These are phyloP conservation scores for Tremellales sp. DNA, from an alignment of 1,284 basidiomycete genomes.

Conservation along the genomic window DNA sequence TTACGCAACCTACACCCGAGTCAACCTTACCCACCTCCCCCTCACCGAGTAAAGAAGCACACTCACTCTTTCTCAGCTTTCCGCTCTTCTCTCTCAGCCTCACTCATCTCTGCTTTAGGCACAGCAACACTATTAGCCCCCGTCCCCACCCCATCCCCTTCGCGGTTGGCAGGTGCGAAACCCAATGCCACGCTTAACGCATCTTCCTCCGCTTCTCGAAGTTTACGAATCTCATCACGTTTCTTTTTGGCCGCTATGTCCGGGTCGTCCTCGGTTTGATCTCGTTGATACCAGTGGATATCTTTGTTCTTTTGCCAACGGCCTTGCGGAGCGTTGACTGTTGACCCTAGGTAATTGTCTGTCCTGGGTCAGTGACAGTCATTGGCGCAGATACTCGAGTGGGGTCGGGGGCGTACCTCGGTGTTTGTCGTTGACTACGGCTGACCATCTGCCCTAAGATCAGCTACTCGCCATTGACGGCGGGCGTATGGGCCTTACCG, in stretches of 20 bases:
- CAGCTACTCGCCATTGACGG: slow-evolving; percentile 1
- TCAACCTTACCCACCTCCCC: no score
- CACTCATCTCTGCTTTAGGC: slow-evolving; percentile 26
- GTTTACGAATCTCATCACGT: slow-evolving; percentile 63
- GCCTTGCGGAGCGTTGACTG: slow-evolving; percentile 85
- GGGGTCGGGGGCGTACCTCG: slow-evolving; percentile 57
- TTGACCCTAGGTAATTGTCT: slow-evolving; percentile 85
- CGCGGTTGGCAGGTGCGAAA: slow-evolving; percentile 30
- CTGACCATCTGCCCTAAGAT: slow-evolving; percentile 68
- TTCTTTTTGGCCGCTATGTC: slow-evolving; percentile 44
- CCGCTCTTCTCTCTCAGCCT: slow-evolving; percentile 39
- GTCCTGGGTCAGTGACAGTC: background rate
- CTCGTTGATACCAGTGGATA: slow-evolving; percentile 84
- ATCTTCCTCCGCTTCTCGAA: slow-evolving; percentile 84
- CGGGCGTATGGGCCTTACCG: slow-evolving; percentile 8
- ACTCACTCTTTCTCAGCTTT: slow-evolving; percentile 45
- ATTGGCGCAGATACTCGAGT: background rate
- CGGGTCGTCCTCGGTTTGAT: slow-evolving; percentile 51
- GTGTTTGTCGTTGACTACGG: slow-evolving; percentile 85
- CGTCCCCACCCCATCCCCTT: slow-evolving; percentile 18
- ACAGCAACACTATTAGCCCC: slow-evolving; percentile 36
- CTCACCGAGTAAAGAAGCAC: background rate
- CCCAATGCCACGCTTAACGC: slow-evolving; percentile 74
- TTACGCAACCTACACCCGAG: slow-evolving; percentile 29
- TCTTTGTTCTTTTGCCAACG: slow-evolving; percentile 95